Evolutionary conservation across 305 asterid genomes (phyloP).

Genomic region (Fraxinus paxiana): DNA sequence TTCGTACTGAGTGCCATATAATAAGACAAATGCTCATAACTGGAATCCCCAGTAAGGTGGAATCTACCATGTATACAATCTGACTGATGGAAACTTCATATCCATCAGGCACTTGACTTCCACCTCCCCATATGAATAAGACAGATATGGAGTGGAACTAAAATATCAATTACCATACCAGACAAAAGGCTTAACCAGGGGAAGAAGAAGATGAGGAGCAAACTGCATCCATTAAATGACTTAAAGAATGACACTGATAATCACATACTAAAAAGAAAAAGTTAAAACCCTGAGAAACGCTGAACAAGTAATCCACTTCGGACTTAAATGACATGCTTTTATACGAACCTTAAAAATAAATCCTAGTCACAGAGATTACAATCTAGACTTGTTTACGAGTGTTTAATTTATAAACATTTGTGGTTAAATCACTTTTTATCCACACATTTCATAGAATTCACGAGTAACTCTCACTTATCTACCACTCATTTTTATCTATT

Average conservation of each 20-base stretch:
- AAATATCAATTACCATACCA: not conserved
- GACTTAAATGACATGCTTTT: not conserved
- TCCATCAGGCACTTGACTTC: not conserved
- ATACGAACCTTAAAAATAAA: not conserved
- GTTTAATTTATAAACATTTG: not conserved
- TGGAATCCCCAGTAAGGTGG: not conserved
- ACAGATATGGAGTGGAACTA: not conserved
- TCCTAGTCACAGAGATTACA: not conserved
- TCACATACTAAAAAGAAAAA: not conserved
- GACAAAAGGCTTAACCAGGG: not conserved
- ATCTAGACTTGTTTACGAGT: not conserved
- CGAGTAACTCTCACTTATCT: not conserved
- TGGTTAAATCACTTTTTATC: not conserved
- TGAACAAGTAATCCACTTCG: not conserved
- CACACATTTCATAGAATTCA: not conserved
- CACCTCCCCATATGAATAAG: not conserved
- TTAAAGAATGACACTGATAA: not conserved
- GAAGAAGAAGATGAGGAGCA: not conserved
- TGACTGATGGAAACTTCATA: not conserved
- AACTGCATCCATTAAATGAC: not conserved
- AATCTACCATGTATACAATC: not conserved
- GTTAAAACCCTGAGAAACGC: not conserved
- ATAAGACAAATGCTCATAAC: not conserved
- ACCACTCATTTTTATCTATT: not conserved
- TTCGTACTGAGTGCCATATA: not conserved